Evolutionary conservation across 306 rosid species (phyloP).

Genomic region (Styphnolobium japonicum): DNA sequence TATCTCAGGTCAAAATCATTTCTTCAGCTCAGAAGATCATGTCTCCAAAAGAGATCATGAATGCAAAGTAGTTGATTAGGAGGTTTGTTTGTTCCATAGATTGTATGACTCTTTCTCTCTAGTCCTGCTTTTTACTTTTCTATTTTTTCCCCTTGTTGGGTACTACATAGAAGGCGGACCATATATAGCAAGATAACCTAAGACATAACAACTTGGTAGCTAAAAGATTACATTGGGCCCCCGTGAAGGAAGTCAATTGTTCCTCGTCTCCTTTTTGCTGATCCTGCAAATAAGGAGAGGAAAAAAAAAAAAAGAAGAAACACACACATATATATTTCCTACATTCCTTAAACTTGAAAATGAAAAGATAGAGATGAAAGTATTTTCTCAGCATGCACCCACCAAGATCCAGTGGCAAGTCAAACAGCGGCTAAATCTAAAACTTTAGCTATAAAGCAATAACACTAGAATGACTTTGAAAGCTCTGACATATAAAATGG

Average conservation of each 20-base stretch:
- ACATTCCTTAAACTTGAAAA: slow-evolving; percentile 1
- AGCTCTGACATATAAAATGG: too few relatives aligned
- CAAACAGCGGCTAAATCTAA: too few relatives aligned
- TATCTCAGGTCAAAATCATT: not conserved
- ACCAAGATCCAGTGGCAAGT: too few relatives aligned
- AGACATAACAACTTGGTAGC: slow-evolving; percentile 90
- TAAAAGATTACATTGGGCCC: slow-evolving; percentile 87
- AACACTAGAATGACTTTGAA: too few relatives aligned
- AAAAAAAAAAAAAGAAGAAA: not conserved
- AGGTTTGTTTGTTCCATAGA: not conserved
- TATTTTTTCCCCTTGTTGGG: not conserved
- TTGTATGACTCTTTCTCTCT: not conserved
- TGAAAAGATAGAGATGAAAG: slow-evolving; percentile 17
- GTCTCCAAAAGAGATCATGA: too few relatives aligned
- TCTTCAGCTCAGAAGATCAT: not conserved
- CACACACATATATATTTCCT: not conserved
- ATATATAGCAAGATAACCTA: slow-evolving; percentile 54
- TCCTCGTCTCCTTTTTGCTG: slow-evolving; percentile 62
- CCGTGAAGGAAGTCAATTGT: slow-evolving; percentile 91
- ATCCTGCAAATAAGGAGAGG: slow-evolving; percentile 49
- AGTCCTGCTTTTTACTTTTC: not conserved
- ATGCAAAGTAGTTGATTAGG: not conserved
- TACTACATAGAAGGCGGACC: not conserved
- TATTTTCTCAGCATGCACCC: slow-evolving; percentile 5
- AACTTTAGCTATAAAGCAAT: too few relatives aligned